Percentiles rank a stretch among this genome's conserved stretches.
Conservation (phyloP, 768 basidiomycete genomes). For the Leccinum olivaceopallidum region DNA sequence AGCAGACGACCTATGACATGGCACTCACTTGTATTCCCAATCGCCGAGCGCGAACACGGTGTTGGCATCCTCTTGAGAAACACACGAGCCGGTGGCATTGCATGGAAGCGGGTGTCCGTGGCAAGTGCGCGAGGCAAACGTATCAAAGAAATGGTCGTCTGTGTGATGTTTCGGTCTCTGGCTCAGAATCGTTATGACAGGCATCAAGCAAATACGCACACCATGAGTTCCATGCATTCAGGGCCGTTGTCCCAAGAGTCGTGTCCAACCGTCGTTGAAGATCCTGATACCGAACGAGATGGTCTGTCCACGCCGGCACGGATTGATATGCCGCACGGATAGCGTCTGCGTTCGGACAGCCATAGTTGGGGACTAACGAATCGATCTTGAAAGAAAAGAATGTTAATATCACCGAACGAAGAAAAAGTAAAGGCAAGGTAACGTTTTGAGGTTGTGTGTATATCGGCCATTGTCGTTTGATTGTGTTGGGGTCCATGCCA, state of each 20-base stretch:
- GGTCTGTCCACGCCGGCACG: constrained; percentile 47
- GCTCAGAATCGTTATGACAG: background rate
- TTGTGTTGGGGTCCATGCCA: constrained; percentile 43
- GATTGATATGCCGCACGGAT: constrained; percentile 44
- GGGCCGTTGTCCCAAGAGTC: constrained; percentile 41
- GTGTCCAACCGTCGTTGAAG: constrained; percentile 40
- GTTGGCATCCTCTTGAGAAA: constrained; percentile 45
- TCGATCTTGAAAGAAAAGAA: constrained; percentile 39
- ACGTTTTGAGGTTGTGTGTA: constrained; percentile 44
- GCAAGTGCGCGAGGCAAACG: constrained; percentile 50
- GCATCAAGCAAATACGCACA: constrained; percentile 32
- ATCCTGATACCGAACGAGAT: constrained; percentile 37
- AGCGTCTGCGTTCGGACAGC: constrained; percentile 41
- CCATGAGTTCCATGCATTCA: constrained; percentile 47
- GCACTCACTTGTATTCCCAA: constrained; percentile 57
- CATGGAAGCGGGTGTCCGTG: constrained; percentile 43
- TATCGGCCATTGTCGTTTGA: constrained; percentile 37
- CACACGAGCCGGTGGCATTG: constrained; percentile 41
- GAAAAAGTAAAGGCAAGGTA: constrained; percentile 13
- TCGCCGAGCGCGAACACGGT: constrained; percentile 57
- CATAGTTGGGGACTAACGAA: constrained; percentile 45
- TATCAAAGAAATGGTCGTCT: constrained; percentile 50
- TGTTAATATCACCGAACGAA: background rate
- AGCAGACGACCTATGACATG: background rate
- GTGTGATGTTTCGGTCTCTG: background rate